Evolutionary conservation across 2,329 filamentous ascomycete species (phyloP).

Genomic region (Fusarium staphyleae): DNA sequence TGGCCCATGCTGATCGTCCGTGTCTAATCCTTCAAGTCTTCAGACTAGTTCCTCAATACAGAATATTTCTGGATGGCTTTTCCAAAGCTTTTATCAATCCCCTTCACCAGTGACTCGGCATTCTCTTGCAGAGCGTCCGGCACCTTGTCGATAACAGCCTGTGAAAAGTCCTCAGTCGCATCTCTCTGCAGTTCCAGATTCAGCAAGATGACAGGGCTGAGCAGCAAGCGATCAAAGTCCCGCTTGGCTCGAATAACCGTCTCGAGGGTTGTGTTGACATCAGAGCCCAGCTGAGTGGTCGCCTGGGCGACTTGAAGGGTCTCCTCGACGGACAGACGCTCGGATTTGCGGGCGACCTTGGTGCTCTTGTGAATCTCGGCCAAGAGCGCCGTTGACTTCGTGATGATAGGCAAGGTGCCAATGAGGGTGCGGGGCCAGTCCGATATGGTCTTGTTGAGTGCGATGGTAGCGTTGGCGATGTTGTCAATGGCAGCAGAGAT

Average conservation of each 20-base stretch:
- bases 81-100: constrained; percentile 50
- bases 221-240: constrained; percentile 53
- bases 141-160: constrained; percentile 50
- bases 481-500: constrained; percentile 47
- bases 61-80: constrained; percentile 47
- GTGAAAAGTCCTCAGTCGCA: constrained; percentile 50
- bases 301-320: constrained; percentile 49
- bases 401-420: constrained; percentile 51
- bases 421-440: constrained; percentile 50
- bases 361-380: constrained; percentile 50
- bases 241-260: constrained; percentile 50
- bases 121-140: constrained; percentile 44
- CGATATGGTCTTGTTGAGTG: constrained; percentile 46
- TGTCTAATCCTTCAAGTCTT: constrained; percentile 13
- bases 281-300: constrained; percentile 45
- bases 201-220: constrained; percentile 53
- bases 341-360: constrained; percentile 47
- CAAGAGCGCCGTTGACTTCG: constrained; percentile 50
- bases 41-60: constrained; percentile 23
- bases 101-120: constrained; percentile 47
- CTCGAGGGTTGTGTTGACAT: constrained; percentile 50
- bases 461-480: constrained; percentile 45
- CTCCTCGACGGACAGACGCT: constrained; percentile 48
- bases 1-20: constrained; percentile 9
- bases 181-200: constrained; percentile 51